Evolutionary conservation across 805 yeast species (phyloP).

Genomic region (Saturnispora zaruensis): DNA sequence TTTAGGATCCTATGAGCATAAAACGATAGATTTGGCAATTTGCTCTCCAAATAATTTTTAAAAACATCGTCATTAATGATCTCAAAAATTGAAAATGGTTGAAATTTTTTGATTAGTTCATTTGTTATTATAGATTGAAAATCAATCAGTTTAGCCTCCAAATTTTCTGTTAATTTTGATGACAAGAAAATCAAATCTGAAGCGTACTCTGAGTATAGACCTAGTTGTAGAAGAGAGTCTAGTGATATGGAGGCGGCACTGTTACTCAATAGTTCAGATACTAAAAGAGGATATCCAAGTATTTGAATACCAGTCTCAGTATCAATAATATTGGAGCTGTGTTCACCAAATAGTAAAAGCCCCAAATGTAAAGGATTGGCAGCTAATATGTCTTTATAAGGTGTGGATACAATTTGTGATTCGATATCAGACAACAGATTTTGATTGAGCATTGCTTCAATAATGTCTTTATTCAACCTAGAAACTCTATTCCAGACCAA

Average conservation of each 20-base stretch:
- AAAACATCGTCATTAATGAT: neutral
- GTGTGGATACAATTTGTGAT: constrained; percentile 3
- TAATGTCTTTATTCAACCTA: neutral
- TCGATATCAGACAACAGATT: constrained; percentile 5
- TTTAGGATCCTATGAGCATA: constrained; percentile 32
- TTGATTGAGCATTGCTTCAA: neutral
- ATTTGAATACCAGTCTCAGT: neutral
- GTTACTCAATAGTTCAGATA: neutral
- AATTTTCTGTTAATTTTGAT: neutral
- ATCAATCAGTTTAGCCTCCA: constrained; percentile 8
- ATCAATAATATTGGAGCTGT: neutral
- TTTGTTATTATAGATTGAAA: constrained; percentile 9
- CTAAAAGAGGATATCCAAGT: constrained; percentile 8
- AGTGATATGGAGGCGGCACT: neutral
- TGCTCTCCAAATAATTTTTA: neutral
- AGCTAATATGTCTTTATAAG: constrained; percentile 14
- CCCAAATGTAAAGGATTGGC: constrained; percentile 22
- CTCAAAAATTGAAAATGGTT: neutral
- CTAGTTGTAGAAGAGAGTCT: constrained; percentile 24
- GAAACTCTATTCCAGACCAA: neutral
- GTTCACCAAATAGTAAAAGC: constrained; percentile 13
- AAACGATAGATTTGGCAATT: constrained; percentile 12
- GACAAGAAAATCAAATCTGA: constrained; percentile 10
- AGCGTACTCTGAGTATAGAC: constrained; percentile 31
- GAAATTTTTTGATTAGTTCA: neutral